Percentiles rank a stretch among this genome's conserved stretches.
These are phyloP conservation scores for Lachnellula occidentalis DNA, from an alignment of 2,329 filamentous ascomycete genomes.

Conservation along the genomic window DNA sequence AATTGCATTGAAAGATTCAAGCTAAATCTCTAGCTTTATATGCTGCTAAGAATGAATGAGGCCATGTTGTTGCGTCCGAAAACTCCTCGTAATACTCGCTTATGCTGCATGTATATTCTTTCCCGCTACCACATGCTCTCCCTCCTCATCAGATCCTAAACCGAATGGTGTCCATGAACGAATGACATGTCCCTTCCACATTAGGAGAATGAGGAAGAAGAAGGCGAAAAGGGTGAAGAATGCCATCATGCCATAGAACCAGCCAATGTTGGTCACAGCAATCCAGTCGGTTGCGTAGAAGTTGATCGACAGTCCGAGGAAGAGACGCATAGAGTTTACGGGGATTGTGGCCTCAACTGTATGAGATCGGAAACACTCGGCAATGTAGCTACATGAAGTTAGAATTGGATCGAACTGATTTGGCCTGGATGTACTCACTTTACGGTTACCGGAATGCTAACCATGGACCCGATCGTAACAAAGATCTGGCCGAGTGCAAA, in stretches of 20 bases:
- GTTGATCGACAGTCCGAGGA: constrained; percentile 34
- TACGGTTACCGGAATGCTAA: constrained; percentile 9
- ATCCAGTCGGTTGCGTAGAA: constrained; percentile 38
- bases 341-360: constrained; percentile 31
- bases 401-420: background rate
- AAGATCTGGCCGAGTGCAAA: constrained; percentile 37
- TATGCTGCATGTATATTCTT: constrained; percentile 1
- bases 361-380: constrained; percentile 25
- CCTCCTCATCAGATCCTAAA: constrained; percentile 26
- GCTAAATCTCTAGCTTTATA: no score
- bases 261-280: constrained; percentile 32
- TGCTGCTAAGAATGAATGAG: background rate
- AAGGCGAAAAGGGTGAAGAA: constrained; percentile 32
- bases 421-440: constrained; percentile 3
- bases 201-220: constrained; percentile 24
- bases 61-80: background rate
- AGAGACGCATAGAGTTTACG: constrained; percentile 33
- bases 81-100: background rate
- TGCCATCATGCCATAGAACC: constrained; percentile 39
- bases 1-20: background rate
- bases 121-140: constrained; percentile 19
- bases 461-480: constrained; percentile 31
- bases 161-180: constrained; percentile 12
- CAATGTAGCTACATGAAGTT: background rate
- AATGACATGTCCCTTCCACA: constrained; percentile 28